Evolutionary conservation across 192 early-diverging fungal genomes (phyloP).

Genomic region (Podila epicladia): DNA sequence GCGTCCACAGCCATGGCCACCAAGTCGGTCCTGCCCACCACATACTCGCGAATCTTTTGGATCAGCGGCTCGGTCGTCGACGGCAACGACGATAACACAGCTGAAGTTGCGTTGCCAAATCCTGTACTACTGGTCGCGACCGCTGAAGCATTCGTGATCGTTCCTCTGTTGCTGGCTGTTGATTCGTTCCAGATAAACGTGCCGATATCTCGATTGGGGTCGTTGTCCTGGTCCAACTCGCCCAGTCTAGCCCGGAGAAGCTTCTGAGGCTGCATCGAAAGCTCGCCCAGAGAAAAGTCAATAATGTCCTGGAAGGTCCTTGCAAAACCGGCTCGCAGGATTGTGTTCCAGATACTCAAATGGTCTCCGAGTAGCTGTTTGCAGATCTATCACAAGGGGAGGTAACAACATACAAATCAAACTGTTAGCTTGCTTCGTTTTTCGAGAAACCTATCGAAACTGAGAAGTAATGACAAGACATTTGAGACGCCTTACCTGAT

Average conservation of each 20-base stretch:
- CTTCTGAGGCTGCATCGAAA: slow-evolving; percentile 54
- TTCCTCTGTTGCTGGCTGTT: too few relatives aligned
- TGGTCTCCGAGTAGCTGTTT: slow-evolving; percentile 26
- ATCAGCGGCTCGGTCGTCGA: slow-evolving; percentile 42
- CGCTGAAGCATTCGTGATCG: background rate
- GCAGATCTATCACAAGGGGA: slow-evolving; percentile 32
- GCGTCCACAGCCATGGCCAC: slow-evolving; percentile 15
- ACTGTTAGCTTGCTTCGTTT: too few relatives aligned
- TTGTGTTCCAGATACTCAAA: slow-evolving; percentile 56
- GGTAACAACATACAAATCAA: slow-evolving; percentile 5
- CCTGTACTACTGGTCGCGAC: slow-evolving; percentile 3
- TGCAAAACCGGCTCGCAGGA: slow-evolving; percentile 54
- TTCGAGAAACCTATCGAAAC: too few relatives aligned
- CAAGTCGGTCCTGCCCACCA: slow-evolving; percentile 39
- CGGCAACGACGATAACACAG: background rate
- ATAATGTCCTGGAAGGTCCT: slow-evolving; percentile 54
- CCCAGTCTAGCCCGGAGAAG: slow-evolving; percentile 42
- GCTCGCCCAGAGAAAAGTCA: slow-evolving; percentile 23
- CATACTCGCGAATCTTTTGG: slow-evolving; percentile 28
- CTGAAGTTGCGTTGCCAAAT: too few relatives aligned
- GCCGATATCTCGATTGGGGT: slow-evolving; percentile 50
- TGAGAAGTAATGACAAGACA: background rate
- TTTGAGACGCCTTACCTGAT: slow-evolving; percentile 12
- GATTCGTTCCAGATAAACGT: slow-evolving; percentile 24
- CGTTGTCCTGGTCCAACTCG: slow-evolving; percentile 31